Evolutionary conservation across 2,329 filamentous ascomycete genomes (phyloP).

Genomic region (Cordyceps tenuipes): DNA sequence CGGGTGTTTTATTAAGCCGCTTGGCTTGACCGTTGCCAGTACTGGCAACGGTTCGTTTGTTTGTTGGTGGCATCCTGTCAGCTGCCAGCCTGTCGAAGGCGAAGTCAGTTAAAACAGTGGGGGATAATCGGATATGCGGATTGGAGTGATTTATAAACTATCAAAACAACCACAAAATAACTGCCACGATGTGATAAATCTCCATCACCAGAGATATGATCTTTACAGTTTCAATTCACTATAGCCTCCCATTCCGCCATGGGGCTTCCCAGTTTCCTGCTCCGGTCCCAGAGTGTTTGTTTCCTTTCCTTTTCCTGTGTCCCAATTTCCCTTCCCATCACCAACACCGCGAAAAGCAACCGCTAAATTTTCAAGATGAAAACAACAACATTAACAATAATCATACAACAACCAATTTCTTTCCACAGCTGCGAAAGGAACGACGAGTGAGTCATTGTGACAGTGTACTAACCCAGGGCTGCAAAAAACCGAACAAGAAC

Average conservation of each 20-base stretch:
- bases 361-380: constrained; percentile 5
- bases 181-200: neutral
- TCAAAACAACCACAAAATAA: neutral
- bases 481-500: neutral
- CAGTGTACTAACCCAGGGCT: neutral
- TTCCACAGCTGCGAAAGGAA: neutral
- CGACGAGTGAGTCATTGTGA: neutral
- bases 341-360: constrained; percentile 1
- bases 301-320: neutral
- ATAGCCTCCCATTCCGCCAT: constrained; percentile 4
- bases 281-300: constrained; percentile 2
- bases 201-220: neutral
- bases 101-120: no score
- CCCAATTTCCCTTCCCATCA: constrained; percentile 2
- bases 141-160: neutral
- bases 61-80: no score
- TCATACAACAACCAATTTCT: neutral
- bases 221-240: neutral
- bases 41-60: no score
- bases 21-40: no score
- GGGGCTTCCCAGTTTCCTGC: constrained; percentile 3
- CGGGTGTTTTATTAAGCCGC: neutral
- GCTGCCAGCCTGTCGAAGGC: no score
- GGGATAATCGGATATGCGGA: neutral
- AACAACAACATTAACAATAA: neutral